Conservation (phyloP, 345 rosid species). For the Bruguiera sexangula region DNA sequence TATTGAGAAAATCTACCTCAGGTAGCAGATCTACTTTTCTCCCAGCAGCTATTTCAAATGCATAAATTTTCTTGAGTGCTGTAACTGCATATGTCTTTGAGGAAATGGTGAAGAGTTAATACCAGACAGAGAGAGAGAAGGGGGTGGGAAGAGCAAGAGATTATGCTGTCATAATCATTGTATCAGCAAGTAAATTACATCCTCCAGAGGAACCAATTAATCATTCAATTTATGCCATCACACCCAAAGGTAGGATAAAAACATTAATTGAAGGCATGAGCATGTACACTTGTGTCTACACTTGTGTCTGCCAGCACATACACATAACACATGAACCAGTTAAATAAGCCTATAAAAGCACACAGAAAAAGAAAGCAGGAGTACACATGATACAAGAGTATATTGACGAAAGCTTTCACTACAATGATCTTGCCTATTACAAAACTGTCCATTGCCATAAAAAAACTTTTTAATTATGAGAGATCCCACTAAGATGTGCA, state of each 20-base stretch:
- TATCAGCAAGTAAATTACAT: not conserved
- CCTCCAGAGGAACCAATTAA: not conserved
- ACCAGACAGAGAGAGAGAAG: not conserved
- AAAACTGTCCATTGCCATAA: too few species aligned
- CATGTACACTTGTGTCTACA: too few species aligned
- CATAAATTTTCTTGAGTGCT: conserved; percentile 85
- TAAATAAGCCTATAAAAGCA: too few species aligned
- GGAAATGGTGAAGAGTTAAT: not conserved
- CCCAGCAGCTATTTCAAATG: conserved; percentile 84
- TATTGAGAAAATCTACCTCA: conserved; percentile 54
- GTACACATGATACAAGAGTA: too few species aligned
- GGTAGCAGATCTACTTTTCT: conserved; percentile 82
- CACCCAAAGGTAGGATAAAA: not conserved
- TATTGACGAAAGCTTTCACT: too few species aligned
- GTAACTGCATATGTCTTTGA: conserved; percentile 88
- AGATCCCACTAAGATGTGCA: too few species aligned
- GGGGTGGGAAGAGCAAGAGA: not conserved
- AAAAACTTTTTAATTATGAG: too few species aligned
- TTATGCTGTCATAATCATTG: not conserved
- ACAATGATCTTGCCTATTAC: too few species aligned
- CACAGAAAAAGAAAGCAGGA: too few species aligned
- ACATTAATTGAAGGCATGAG: too few species aligned
- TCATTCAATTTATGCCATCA: not conserved
- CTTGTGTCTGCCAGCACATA: too few species aligned
- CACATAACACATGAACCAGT: too few species aligned